phyloP scores from a whole-genome alignment of 345 rosid species.

The Nephelium lappaceum region DNA sequence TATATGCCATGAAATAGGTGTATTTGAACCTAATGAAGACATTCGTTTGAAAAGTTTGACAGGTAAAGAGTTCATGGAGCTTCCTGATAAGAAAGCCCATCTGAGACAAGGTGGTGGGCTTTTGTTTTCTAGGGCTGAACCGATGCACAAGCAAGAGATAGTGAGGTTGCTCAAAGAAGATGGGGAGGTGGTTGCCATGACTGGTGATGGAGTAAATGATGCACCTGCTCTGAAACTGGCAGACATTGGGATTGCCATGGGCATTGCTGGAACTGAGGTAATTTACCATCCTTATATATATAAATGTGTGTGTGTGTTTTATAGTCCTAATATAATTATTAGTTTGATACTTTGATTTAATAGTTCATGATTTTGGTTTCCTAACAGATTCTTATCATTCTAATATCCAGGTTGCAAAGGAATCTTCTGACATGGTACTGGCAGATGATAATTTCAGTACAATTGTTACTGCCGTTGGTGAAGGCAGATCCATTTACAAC shows the following conservation, averaged over 20 bases:
- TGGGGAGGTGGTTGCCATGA: conserved; percentile 73
- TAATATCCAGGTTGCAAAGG: conserved; percentile 67
- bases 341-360: conserved; percentile 16
- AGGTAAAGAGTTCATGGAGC: conserved; percentile 45
- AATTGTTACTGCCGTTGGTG: conserved; percentile 73
- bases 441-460: conserved; percentile 80
- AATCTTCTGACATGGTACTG: conserved; percentile 84
- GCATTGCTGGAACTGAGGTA: conserved; percentile 75
- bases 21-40: conserved; percentile 48
- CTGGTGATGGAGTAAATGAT: conserved; percentile 73
- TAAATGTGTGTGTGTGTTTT: not conserved
- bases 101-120: conserved; percentile 48
- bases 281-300: not conserved
- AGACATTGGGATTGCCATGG: conserved; percentile 73
- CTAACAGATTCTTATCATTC: not conserved
- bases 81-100: conserved; percentile 36
- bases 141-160: conserved; percentile 56
- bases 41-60: conserved; percentile 41
- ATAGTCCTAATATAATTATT: not conserved
- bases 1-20: conserved; percentile 71
- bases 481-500: conserved; percentile 73
- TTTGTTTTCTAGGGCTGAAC: conserved; percentile 56
- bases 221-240: conserved; percentile 73
- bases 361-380: not conserved
- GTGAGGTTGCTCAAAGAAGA: conserved; percentile 59